Evolutionary conservation across 345 rosid species (phyloP).

Genomic region (Hevea brasiliensis): DNA sequence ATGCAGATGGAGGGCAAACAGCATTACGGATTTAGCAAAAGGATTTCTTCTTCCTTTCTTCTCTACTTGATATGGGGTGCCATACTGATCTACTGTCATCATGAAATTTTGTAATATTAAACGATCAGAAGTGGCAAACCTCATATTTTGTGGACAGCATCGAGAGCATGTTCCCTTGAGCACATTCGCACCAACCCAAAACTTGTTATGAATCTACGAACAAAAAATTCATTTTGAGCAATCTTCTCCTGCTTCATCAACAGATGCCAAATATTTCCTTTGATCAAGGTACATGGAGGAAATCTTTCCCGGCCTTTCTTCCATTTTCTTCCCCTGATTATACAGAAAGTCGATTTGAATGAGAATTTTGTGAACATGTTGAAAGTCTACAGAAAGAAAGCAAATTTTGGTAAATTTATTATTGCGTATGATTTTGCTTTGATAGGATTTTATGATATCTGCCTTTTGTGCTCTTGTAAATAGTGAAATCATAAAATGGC

Average conservation of each 20-base stretch:
- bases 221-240: constrained; percentile 3
- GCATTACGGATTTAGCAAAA: not conserved
- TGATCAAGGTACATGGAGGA: constrained; percentile 6
- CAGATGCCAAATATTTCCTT: not conserved
- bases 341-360: not conserved
- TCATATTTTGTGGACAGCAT: not conserved
- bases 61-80: constrained; percentile 4
- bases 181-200: not conserved
- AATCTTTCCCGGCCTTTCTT: not conserved
- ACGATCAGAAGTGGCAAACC: not conserved
- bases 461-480: not conserved
- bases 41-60: not conserved
- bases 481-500: not conserved
- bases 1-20: not conserved
- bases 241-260: not conserved
- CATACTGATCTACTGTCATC: not conserved
- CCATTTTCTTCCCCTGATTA: not conserved
- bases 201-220: not conserved
- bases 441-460: not conserved
- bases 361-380: not conserved
- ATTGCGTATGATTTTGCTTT: not conserved
- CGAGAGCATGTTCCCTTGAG: not conserved
- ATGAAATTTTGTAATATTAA: not conserved
- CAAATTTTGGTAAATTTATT: not conserved
- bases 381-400: not conserved